These are phyloP conservation scores for Metroxylon sagu DNA, from an alignment of 176 grass and related monocot species.

Conservation along the genomic window DNA sequence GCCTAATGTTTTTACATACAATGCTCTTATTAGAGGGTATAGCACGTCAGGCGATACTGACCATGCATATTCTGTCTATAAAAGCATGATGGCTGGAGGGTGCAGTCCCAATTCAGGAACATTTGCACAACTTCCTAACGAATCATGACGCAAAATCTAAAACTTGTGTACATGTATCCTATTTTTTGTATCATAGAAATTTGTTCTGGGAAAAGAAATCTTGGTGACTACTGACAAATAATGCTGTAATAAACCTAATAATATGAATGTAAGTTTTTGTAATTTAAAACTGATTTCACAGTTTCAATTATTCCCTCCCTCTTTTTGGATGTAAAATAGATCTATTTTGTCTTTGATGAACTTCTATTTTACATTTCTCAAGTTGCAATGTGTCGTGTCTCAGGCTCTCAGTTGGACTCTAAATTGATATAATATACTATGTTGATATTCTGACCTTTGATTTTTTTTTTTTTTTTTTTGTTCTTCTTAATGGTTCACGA, in stretches of 20 bases:
- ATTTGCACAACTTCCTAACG: conserved; percentile 80
- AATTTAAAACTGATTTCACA: background rate
- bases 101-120: conserved; percentile 72
- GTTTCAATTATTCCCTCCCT: background rate
- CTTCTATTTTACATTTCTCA: too few species aligned
- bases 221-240: background rate
- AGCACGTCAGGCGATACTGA: conserved; percentile 49
- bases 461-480: too few species aligned
- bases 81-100: conserved; percentile 66
- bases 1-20: conserved; percentile 90
- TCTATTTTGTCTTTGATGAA: too few species aligned
- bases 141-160: conserved; percentile 1
- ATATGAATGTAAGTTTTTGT: background rate
- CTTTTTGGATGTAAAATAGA: too few species aligned
- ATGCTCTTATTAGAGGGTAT: conserved; percentile 79
- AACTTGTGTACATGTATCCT: conserved; percentile 7
- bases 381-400: too few species aligned
- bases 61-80: conserved; percentile 61
- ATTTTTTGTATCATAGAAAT: background rate
- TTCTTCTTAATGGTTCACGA: too few species aligned
- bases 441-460: too few species aligned
- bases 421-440: too few species aligned
- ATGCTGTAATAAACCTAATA: background rate
- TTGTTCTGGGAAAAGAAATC: background rate
- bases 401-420: too few species aligned